Base-by-base conservation (phyloP, 2,329 filamentous ascomycete genomes). In the Waltergamsia citrina region DNA sequence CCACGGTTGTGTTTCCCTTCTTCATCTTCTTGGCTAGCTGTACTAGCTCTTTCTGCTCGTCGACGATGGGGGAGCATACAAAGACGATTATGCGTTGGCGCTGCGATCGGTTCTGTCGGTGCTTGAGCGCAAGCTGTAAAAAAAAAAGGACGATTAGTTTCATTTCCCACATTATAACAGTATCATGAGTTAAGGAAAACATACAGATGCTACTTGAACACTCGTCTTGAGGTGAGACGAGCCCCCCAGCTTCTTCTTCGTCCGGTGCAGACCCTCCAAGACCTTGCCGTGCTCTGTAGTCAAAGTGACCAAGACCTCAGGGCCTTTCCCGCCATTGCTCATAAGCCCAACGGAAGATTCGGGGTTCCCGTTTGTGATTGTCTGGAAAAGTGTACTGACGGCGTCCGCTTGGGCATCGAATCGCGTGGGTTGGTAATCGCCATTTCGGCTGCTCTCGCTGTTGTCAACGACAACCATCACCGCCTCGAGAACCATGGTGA, bases 401-500 rank as follows among this genome's bases (percentile, higher is more conserved):
- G 90, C 88, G 62, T 98, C 92, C 48, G 85, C 74, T 71, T 98
- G 92, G 49, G 92, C 87, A 64, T 95, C 87, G 72, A 88, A 98
- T 62, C 92, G 79, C 46, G 88, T 93, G 38, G 92, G 90, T 54
- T 85, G 83, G 59, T 71, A 74, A 60, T 98, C 92, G 56, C 93
- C 92, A 65, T 98, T 98, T 57, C 92, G 80, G 69, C 86, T 94
- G 67, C 84, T 88, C 69, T 98, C 92, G 69, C 88, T 95, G 73
- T 96, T 98, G 74, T 98, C 92, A 53, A 96, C 86, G 73, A 96
- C 81, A 62, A 98, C 85, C 88, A 98, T 96, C 43, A 94, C 93
- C 67, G 92, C 93, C 79, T 98, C 92, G 63, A 98, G 81, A 65
- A 81, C 85, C 92, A 98, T 98, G 55, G 72, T 88, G 78, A 60